Evolutionary conservation across 306 rosid species (phyloP), one percentile per base, ranked within the genome.

Genomic region (Acacia crassicarpa): DNA sequence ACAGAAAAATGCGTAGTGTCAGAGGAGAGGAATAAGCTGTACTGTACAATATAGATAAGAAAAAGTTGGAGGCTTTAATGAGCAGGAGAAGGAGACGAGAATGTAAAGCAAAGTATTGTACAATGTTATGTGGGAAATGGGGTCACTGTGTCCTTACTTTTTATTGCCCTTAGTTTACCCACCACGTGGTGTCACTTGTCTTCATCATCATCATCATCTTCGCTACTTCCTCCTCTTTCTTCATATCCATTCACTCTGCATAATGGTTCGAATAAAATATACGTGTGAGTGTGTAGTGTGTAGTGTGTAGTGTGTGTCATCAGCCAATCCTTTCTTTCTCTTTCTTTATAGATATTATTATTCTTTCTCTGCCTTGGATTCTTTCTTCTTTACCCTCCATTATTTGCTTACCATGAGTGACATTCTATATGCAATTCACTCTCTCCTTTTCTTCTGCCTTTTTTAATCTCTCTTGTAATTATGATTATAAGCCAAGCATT

Each of bases 21-120:
- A 68, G 72, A 68, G 48, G 72, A 67, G 74, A 68, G 19, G 51
- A 68, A 67, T 67, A 40, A 27, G 46, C 44, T 68, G 74, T 9
- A 40, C 30, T 68, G 74, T 9, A 40, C 51, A 23, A 9, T 68
- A 41, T 4, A 68, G 46, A 40, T 68, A 13, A 20, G 3, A 56
- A 67, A 54, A 54, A 8, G 62, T 56, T 56, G 72, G 16, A 67
- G 46, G 72, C 45, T 66, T 66, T 66, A 11, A 48, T 48, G 14
- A 2, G 71, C 45, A 19, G 48, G 25, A 8, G 45, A n/a, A 38
- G 44, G 14, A 67, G 23, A 59, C 66, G 15, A 23, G 15, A 35
- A 35, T 7, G 16, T 48, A 35, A 67, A 67, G 72, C 48, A 67
- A 6, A 33, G 72, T 7, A 19, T 40, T 67, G 49, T 44, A 69